These are phyloP conservation scores for Pythium dissimile DNA, from an alignment of 352 stramenopile genomes.

Conservation along the genomic window DNA sequence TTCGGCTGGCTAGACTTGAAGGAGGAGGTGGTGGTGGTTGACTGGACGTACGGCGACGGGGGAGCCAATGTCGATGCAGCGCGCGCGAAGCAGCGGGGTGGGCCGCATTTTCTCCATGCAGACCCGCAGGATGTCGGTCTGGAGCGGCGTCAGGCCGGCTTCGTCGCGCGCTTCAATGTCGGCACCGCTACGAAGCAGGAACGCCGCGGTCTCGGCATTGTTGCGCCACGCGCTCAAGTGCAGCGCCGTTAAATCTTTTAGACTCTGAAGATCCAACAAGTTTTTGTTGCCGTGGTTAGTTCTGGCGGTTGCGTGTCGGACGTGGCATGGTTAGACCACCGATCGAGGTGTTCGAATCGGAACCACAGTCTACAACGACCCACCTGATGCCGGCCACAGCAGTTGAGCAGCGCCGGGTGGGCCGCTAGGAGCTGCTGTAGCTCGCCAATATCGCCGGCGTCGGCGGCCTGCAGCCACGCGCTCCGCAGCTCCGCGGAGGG, in stretches of 20 bases:
- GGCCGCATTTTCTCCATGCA: constrained; percentile 45
- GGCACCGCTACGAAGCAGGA: constrained; percentile 30
- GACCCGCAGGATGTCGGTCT: constrained; percentile 42
- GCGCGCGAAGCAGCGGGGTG: constrained; percentile 30
- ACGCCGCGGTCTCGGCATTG: constrained; percentile 14
- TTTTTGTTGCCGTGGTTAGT: too few species aligned
- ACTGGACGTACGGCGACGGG: constrained; percentile 27
- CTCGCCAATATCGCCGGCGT: constrained; percentile 15
- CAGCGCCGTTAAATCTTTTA: constrained; percentile 29
- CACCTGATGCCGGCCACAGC: constrained; percentile 24
- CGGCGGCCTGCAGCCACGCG: constrained; percentile 23
- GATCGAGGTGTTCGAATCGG: too few species aligned
- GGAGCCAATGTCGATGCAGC: constrained; percentile 35
- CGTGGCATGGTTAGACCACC: neutral
- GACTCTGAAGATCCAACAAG: constrained; percentile 17
- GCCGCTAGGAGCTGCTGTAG: constrained; percentile 15
- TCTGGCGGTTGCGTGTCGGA: neutral
- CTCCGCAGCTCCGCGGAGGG: neutral
- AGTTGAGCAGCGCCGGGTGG: constrained; percentile 26
- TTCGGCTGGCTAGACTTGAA: neutral
- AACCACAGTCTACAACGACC: too few species aligned
- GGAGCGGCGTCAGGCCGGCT: constrained; percentile 38
- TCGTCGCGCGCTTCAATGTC: constrained; percentile 33
- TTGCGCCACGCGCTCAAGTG: constrained; percentile 37
- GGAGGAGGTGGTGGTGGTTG: neutral